Evolutionary conservation across 306 rosid genomes (phyloP), one percentile per base, ranked within the genome.

Genomic region (Hippophae rhamnoides): DNA sequence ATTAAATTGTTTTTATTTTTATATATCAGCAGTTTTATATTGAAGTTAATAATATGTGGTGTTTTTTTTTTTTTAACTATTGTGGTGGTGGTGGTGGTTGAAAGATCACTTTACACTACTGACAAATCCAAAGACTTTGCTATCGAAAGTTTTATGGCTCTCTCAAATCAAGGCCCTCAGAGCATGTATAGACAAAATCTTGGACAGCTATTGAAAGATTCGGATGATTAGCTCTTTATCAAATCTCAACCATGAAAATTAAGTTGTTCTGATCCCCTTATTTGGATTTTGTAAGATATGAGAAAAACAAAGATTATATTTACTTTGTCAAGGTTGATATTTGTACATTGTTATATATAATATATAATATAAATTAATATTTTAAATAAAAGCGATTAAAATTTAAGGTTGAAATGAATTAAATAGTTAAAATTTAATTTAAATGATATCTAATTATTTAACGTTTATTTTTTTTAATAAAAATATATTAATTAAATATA

Each of bases 161-260:
- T 47, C 52, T 56, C 27, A 10, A 46, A 25, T 55, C 10, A 65
- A 65, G 65, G 75, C 43, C 79, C 63, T 61, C 27, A 38, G 7
- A 43, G 60, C 50, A 63, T 51, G 26, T 49, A 65, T 63, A 31
- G 60, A 75, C 58, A 43, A 69, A 58, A 64, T 41, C 23, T 59
- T 69, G 61, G 76, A 64, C 49, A 48, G 26, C 40, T 43, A 71
- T 41, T 56, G 62, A 52, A 61, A 59, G 56, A 56, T 58, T 60
- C 54, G 52, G 73, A 53, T 50, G 38, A 31, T 31, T 31, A 31
- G 38, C 38, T 31, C 38, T 31, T 31, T 31, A 31, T 4, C 4
- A 31, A 31, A 31, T 31, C 38, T 31, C 38, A 31, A 2, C 38
- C 67, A 62, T 13, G 58, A 52, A 55, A 48, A 2, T 18, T 11